phyloP scores from a whole-genome alignment of 352 stramenopile genomes.

The Pythium chondricola region DNA sequence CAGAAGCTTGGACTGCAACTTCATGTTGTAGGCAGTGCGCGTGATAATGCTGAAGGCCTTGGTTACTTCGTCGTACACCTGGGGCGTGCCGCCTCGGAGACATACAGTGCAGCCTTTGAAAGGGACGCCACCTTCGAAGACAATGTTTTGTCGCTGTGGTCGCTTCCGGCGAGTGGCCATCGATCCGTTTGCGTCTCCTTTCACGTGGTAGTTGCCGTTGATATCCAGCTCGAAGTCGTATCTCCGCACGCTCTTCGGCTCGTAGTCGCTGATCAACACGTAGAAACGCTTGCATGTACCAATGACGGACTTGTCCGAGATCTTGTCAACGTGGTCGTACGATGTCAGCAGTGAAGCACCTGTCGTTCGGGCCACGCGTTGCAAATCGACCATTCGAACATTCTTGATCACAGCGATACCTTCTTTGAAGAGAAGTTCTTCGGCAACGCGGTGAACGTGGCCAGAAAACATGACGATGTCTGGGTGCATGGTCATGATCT shows the following conservation, averaged over 20 bases:
- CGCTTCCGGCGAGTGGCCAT: slow-evolving; percentile 34
- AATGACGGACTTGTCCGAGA: slow-evolving; percentile 66
- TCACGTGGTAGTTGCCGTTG: slow-evolving; percentile 17
- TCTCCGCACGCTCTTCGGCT: slow-evolving; percentile 58
- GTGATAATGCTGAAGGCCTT: slow-evolving; percentile 54
- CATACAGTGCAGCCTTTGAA: slow-evolving; percentile 79
- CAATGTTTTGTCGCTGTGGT: slow-evolving; percentile 74
- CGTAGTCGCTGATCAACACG: slow-evolving; percentile 76
- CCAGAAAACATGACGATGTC: slow-evolving; percentile 85
- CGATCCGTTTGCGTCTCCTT: not conserved
- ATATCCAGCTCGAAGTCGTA: slow-evolving; percentile 36
- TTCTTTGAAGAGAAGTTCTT: slow-evolving; percentile 71
- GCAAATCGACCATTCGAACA: slow-evolving; percentile 65
- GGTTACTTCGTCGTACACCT: slow-evolving; percentile 68
- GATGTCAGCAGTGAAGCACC: slow-evolving; percentile 73
- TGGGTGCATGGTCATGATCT: slow-evolving; percentile 77
- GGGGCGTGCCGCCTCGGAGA: slow-evolving; percentile 52
- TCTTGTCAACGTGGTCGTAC: slow-evolving; percentile 87
- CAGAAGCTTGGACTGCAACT: slow-evolving; percentile 56
- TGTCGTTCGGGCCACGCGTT: slow-evolving; percentile 73
- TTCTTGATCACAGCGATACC: slow-evolving; percentile 85
- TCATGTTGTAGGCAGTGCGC: slow-evolving; percentile 74
- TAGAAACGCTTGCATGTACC: slow-evolving; percentile 81
- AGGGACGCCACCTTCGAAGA: slow-evolving; percentile 75
- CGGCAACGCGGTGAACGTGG: slow-evolving; percentile 78